Evolutionary conservation across 768 basidiomycete species (phyloP).

Genomic region (Calocybe cyanea): DNA sequence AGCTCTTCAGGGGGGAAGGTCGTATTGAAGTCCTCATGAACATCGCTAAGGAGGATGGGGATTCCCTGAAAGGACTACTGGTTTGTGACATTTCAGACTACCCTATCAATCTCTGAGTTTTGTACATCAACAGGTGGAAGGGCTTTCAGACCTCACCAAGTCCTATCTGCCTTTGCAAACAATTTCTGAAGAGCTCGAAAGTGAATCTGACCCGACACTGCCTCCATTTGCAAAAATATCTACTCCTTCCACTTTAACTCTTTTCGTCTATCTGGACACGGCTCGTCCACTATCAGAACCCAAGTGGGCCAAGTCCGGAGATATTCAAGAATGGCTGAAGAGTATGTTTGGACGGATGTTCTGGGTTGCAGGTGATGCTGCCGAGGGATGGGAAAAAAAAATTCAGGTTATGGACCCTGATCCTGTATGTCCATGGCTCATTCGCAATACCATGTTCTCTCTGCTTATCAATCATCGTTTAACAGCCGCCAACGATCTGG

Average conservation of each 20-base stretch:
- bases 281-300: slow-evolving; percentile 90
- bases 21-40: slow-evolving; percentile 79
- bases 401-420: slow-evolving; percentile 92
- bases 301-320: slow-evolving; percentile 94
- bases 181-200: slow-evolving; percentile 32
- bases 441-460: not conserved
- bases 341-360: slow-evolving; percentile 87
- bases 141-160: slow-evolving; percentile 65
- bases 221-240: slow-evolving; percentile 65
- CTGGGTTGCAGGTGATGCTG: slow-evolving; percentile 78
- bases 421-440: slow-evolving; percentile 56
- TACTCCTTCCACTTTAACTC: slow-evolving; percentile 53
- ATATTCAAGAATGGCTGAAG: slow-evolving; percentile 90
- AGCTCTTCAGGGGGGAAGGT: slow-evolving; percentile 77
- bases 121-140: slow-evolving; percentile 56
- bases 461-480: slow-evolving; percentile 4
- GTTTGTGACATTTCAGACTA: slow-evolving; percentile 40
- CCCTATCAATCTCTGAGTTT: slow-evolving; percentile 7
- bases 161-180: slow-evolving; percentile 62
- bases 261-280: slow-evolving; percentile 80
- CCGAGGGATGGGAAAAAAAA: slow-evolving; percentile 94
- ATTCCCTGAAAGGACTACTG: slow-evolving; percentile 67
- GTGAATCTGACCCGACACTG: slow-evolving; percentile 56
- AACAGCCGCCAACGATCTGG: slow-evolving; percentile 86
- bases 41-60: slow-evolving; percentile 50